Percentiles rank a stretch among this genome's conserved stretches.
Evolutionary conservation across 2,329 filamentous ascomycete species (phyloP).

Genomic region (Westerdykella ornata): DNA sequence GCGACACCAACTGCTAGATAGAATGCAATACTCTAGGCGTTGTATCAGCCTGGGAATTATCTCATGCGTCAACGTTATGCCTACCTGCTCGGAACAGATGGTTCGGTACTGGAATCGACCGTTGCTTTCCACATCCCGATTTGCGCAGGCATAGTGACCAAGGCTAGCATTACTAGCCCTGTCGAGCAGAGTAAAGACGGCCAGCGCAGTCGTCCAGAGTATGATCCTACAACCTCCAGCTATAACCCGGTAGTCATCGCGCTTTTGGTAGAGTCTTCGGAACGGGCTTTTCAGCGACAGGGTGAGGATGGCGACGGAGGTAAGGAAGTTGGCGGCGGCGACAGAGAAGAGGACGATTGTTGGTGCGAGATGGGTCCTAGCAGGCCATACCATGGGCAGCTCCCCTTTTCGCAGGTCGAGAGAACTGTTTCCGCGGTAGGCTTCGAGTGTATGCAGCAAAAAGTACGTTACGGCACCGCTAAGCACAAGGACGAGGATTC

Average conservation of each 20-base stretch:
- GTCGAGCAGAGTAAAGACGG: constrained; percentile 31
- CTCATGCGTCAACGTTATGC: neutral
- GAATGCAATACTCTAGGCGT: constrained; percentile 28
- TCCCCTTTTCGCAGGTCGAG: constrained; percentile 33
- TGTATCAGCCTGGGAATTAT: constrained; percentile 11
- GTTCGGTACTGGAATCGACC: constrained; percentile 34
- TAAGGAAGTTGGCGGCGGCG: constrained; percentile 30
- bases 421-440: constrained; percentile 31
- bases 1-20: constrained; percentile 31
- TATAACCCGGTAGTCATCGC: constrained; percentile 30
- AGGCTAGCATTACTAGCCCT: constrained; percentile 33
- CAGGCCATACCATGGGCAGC: constrained; percentile 35
- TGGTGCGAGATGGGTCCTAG: constrained; percentile 31
- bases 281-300: constrained; percentile 32
- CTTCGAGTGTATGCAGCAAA: constrained; percentile 32
- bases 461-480: constrained; percentile 32
- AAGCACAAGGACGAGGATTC: constrained; percentile 33
- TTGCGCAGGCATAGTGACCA: constrained; percentile 31
- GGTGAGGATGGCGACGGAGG: constrained; percentile 27
- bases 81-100: constrained; percentile 35
- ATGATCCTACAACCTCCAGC: constrained; percentile 30
- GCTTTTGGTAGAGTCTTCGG: constrained; percentile 28
- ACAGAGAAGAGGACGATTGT: constrained; percentile 31
- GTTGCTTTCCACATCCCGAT: constrained; percentile 30
- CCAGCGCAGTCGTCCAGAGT: constrained; percentile 27